These are phyloP conservation scores for Wakefieldia striispora DNA, from an alignment of 768 basidiomycete genomes.

Conservation along the genomic window DNA sequence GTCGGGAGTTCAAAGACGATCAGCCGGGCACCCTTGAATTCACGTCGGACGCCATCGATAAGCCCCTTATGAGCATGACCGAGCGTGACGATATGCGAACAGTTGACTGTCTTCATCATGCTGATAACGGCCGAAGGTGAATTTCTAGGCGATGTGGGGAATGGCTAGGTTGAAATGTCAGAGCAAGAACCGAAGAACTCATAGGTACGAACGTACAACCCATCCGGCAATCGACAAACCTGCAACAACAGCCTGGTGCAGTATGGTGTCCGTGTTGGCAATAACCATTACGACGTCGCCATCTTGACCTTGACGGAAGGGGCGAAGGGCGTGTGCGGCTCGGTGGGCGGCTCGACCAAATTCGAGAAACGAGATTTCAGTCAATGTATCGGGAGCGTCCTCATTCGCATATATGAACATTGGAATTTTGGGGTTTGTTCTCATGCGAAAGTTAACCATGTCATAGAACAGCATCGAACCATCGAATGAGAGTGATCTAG, in stretches of 20 bases:
- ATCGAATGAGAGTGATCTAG: too few species aligned
- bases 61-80: conserved; percentile 17
- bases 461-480: conserved; percentile 18
- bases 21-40: background rate
- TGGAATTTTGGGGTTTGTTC: conserved; percentile 24
- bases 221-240: conserved; percentile 42
- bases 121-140: conserved; percentile 38
- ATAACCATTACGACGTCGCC: conserved; percentile 23
- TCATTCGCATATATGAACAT: conserved; percentile 18
- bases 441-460: conserved; percentile 24
- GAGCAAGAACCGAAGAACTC: conserved; percentile 22
- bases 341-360: conserved; percentile 31
- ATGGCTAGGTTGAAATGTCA: conserved; percentile 26
- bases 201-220: conserved; percentile 25
- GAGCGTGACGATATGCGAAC: conserved; percentile 19
- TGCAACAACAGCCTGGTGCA: conserved; percentile 31
- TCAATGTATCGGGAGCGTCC: conserved; percentile 5
- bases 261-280: conserved; percentile 32
- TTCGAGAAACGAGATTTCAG: conserved; percentile 26
- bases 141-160: conserved; percentile 41
- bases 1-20: conserved; percentile 20
- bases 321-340: conserved; percentile 40
- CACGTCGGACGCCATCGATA: conserved; percentile 7
- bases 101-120: conserved; percentile 24
- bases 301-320: conserved; percentile 25